Base-by-base conservation (phyloP, 2,329 filamentous ascomycete genomes). In the Stachybotrys chartarum region DNA sequence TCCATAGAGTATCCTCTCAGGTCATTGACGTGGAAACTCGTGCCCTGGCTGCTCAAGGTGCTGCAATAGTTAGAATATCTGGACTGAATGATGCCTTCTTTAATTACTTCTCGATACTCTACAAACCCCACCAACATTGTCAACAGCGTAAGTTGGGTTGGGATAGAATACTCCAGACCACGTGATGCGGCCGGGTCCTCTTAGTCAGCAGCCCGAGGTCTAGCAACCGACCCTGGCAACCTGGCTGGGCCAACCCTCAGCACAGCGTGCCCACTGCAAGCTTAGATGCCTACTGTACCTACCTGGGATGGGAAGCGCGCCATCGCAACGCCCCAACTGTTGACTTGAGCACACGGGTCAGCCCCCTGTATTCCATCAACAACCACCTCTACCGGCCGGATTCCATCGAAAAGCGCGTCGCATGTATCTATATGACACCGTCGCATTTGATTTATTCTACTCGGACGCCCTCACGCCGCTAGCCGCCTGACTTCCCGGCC, bases 341-440 rank as follows among this genome's bases (percentile, higher is more conserved):
- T 45, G 48, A 50, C 54, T 11, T 35, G 51, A 57, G 59, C 54
- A 62, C 58, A 59, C 58, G 51, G 62, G 56, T 60, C 59, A 55
- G 55, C 51, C 56, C 59, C 61, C 60, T 58, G 58, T 51, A 50
- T 53, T 59, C 47, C 63, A 68, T 67, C 66, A 64, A 64, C 54
- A 58, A 64, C 62, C 54, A 59, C 57, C 62, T 54, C 57, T 57
- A 56, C 24, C 58, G 11, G 44, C 58, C 55, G 30, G 57, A 55
- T 61, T 67, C 52, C 67, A 72, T 72, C 69, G 59, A 63, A 64
- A 52, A 31, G 61, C 63, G 55, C 63, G 61, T 65, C 57, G 61
- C 61, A 55, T 57, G 31, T 54, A 49, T 52, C 50, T 31, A 32
- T 30, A 6, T 30, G 52, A 46, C 52, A 58, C 55, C 57, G 53